These are phyloP conservation scores for Chrysanthemum lavandulifolium DNA, from an alignment of 129 eudicot genomes.

Conservation along the genomic window DNA sequence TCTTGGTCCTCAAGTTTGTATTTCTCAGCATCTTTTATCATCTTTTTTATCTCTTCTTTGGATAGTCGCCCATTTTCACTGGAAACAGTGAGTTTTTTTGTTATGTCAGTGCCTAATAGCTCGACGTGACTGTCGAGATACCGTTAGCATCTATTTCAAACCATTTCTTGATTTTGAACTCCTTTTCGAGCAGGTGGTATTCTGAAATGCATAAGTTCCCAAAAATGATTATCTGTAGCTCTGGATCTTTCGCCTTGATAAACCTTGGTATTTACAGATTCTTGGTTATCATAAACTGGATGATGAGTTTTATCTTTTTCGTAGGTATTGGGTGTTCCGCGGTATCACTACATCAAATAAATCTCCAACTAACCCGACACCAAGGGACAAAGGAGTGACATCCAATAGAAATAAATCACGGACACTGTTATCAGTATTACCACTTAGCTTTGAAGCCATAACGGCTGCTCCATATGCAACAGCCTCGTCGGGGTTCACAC, in stretches of 20 bases:
- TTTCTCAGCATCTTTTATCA: too few species aligned
- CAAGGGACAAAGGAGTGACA: constrained; percentile 22
- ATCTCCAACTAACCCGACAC: not conserved
- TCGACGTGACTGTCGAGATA: too few species aligned
- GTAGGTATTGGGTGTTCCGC: constrained; percentile 2
- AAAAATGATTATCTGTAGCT: constrained; percentile 3
- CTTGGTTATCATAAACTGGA: not conserved
- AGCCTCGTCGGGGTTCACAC: too few species aligned
- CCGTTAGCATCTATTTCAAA: too few species aligned
- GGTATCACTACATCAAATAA: constrained; percentile 3
- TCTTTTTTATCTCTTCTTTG: too few species aligned
- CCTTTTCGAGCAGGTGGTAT: constrained; percentile 3
- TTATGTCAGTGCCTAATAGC: not conserved
- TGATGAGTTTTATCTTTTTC: not conserved
- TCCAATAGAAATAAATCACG: not conserved
- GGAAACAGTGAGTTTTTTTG: not conserved
- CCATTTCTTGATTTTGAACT: not conserved
- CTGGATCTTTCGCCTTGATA: constrained; percentile 22
- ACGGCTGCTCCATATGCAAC: not conserved
- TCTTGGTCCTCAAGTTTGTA: too few species aligned
- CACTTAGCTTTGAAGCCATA: too few species aligned
- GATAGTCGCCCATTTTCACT: not conserved
- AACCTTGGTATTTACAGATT: not conserved
- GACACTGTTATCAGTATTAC: too few species aligned
- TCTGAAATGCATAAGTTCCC: not conserved